Evolutionary conservation across 257 asterid species (phyloP), one percentile per base, ranked within the genome.

Genomic region (Knoxia roxburghii): DNA sequence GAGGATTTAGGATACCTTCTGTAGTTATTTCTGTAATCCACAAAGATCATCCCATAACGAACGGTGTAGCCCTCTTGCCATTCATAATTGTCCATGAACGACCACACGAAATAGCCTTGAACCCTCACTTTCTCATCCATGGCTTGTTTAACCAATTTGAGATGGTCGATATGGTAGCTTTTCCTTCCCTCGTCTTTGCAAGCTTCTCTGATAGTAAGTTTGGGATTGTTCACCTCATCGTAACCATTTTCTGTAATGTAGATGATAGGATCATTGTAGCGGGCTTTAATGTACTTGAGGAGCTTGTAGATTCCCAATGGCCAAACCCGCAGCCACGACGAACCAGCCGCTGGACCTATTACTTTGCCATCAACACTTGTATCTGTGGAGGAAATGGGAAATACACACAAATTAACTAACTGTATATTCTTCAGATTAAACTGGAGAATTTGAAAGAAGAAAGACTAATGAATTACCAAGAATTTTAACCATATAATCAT

Each of bases 171-270:
- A 30, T 75, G 70, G 29, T 23, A 75, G 2, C 61, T 30, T 5
- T 68, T 53, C 35, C 80, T 64, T 12, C 10, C 30, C 15, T 58
- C 50, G 60, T 75, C 80, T 11, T 5, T 45, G 0, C 68, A 61
- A 49, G 72, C 79, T 49, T 62, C 23, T 1, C 69, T 6, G 33
- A 75, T 4, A 0, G 75, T 23, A 10, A 72, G 39, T 4, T 53
- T 48, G 18, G 3, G 35, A 33, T 74, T 37, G 27, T 68, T 79
- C 24, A 43, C 49, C 24, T 72, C 76, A 37, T 65, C 68, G 50
- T 61, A 50, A 4, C 81, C 81, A 54, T 80, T 80, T 56, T 76
- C 79, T 1, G 81, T 76, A 10, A 80, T 73, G 60, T 67, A 80
- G 59, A 76, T 71, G 27, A 67, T 3, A 4, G 81, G 81, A 64